These are phyloP conservation scores for Oropetium thomaeum DNA, from an alignment of 176 grass and related monocot species.

Conservation along the genomic window DNA sequence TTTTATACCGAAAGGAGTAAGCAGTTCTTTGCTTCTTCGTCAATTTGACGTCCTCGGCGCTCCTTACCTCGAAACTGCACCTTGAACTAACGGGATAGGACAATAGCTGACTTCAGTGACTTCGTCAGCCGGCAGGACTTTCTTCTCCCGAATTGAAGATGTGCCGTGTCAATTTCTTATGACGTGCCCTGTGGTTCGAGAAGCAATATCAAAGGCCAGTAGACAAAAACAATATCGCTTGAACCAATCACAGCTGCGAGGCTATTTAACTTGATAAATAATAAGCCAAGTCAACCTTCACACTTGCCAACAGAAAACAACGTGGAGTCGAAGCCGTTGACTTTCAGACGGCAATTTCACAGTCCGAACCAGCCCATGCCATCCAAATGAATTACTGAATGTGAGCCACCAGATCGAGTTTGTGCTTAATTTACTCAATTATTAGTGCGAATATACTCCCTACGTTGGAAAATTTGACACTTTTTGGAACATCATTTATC, in stretches of 20 bases:
- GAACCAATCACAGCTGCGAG: background rate
- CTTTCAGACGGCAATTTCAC: background rate
- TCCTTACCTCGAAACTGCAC: background rate
- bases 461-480: no score
- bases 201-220: background rate
- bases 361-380: background rate
- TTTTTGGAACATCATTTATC: no score
- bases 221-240: background rate
- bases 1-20: no score
- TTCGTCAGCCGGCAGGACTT: background rate
- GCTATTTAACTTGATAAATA: background rate
- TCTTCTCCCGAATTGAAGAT: background rate
- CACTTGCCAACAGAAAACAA: background rate
- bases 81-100: background rate
- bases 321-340: background rate
- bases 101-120: background rate
- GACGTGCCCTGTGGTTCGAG: background rate
- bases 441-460: background rate
- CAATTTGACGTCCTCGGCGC: background rate
- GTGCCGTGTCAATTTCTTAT: background rate
- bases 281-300: background rate
- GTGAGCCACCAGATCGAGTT: background rate
- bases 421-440: background rate
- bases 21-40: no score
- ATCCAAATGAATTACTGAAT: background rate